phyloP scores from a whole-genome alignment of 2,329 filamentous ascomycete species.

The Penicillium decumbens region DNA sequence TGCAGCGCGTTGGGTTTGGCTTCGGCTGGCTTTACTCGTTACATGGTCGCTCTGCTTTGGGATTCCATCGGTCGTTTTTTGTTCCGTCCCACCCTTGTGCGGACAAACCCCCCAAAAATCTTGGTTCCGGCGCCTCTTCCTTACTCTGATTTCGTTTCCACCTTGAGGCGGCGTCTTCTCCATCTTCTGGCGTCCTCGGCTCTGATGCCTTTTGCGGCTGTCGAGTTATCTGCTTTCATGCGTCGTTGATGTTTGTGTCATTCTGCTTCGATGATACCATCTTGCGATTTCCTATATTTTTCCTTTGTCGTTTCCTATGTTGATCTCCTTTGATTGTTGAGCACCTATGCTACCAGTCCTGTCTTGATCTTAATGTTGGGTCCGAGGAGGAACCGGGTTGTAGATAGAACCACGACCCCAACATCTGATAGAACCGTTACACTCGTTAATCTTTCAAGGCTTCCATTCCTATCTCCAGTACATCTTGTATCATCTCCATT shows the following conservation, averaged over 20 bases:
- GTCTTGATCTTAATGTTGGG: slow-evolving; percentile 6
- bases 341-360: neutral
- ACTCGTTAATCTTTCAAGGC: neutral
- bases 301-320: slow-evolving; percentile 6
- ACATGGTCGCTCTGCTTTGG: slow-evolving; percentile 12
- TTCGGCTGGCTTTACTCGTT: slow-evolving; percentile 29
- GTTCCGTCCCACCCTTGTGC: slow-evolving; percentile 3
- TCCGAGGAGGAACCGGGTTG: slow-evolving; percentile 19
- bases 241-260: slow-evolving; percentile 26
- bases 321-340: slow-evolving; percentile 1
- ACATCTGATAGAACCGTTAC: slow-evolving; percentile 11
- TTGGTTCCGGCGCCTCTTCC: slow-evolving; percentile 22
- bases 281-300: slow-evolving; percentile 26
- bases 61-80: slow-evolving; percentile 16
- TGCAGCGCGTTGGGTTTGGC: slow-evolving; percentile 34
- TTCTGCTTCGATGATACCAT: slow-evolving; percentile 39
- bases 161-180: slow-evolving; percentile 27
- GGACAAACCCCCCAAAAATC: slow-evolving; percentile 11
- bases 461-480: neutral
- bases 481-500: neutral
- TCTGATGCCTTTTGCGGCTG: slow-evolving; percentile 9
- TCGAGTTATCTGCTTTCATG: neutral
- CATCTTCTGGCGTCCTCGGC: slow-evolving; percentile 26
- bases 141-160: slow-evolving; percentile 13
- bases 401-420: slow-evolving; percentile 21